Conservation (phyloP, 1,284 basidiomycete species). For the Cystobasidium slooffiae region DNA sequence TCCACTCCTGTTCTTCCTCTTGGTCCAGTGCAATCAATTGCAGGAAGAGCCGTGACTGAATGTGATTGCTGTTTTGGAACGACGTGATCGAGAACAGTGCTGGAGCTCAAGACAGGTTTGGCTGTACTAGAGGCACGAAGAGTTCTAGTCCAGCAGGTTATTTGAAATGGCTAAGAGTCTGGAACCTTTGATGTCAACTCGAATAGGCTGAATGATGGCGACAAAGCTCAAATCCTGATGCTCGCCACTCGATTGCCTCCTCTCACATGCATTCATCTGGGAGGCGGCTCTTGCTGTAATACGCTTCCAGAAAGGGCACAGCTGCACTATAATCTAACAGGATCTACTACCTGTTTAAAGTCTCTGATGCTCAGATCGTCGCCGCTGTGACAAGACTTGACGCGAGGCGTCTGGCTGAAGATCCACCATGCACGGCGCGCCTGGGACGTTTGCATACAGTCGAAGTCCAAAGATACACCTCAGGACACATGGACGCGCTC, state of each 20-base stretch:
- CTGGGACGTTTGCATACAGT: neutral
- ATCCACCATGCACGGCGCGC: slow-evolving; percentile 9
- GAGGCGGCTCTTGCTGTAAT: too few species aligned
- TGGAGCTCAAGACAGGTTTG: neutral
- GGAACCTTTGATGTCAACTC: too few species aligned
- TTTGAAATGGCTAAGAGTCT: too few species aligned
- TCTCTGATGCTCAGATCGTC: neutral
- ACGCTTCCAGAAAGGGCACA: too few species aligned
- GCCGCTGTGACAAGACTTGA: neutral
- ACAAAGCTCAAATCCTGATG: too few species aligned
- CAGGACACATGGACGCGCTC: slow-evolving; percentile 11
- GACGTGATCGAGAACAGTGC: neutral
- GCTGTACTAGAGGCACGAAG: too few species aligned
- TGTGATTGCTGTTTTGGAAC: neutral
- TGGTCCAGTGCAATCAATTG: neutral
- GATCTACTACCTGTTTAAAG: too few species aligned
- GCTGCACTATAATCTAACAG: too few species aligned
- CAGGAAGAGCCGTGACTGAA: neutral
- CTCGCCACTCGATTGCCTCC: too few species aligned
- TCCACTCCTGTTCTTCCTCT: neutral
- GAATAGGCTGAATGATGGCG: too few species aligned
- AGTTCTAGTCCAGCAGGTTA: too few species aligned
- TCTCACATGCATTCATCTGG: too few species aligned
- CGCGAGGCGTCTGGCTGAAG: neutral
- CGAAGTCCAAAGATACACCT: slow-evolving; percentile 10